Evolutionary conservation across 768 basidiomycete genomes (phyloP).

Genomic region (Suillus alpinus): DNA sequence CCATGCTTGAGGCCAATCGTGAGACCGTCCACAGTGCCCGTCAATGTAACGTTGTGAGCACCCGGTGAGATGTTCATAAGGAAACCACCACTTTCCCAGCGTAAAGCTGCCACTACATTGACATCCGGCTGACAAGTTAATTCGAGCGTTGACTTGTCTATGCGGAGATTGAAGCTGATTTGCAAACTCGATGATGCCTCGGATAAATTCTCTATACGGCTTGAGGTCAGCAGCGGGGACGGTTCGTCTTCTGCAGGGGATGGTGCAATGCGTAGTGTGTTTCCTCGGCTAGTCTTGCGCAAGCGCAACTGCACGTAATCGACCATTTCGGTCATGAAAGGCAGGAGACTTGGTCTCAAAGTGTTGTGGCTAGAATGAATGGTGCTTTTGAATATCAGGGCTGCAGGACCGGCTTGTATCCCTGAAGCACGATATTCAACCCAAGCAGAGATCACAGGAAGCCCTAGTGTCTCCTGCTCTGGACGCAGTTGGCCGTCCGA

Average conservation of each 20-base stretch:
- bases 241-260: conserved; percentile 11
- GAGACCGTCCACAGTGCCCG: conserved; percentile 78
- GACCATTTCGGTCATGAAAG: conserved; percentile 79
- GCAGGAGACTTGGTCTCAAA: conserved; percentile 76
- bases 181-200: conserved; percentile 50
- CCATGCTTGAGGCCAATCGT: conserved; percentile 82
- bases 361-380: conserved; percentile 88
- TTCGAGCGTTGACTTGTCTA: conserved; percentile 84
- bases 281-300: conserved; percentile 43
- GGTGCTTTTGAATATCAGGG: conserved; percentile 80
- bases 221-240: conserved; percentile 18
- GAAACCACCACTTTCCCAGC: conserved; percentile 96
- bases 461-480: conserved; percentile 60
- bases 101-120: conserved; percentile 83
- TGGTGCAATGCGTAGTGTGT: conserved; percentile 15
- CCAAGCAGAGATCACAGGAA: conserved; percentile 82
- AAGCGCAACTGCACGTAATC: conserved; percentile 68
- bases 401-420: conserved; percentile 47
- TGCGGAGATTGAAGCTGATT: conserved; percentile 84
- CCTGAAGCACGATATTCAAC: conserved; percentile 71
- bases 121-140: conserved; percentile 89
- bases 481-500: conserved; percentile 21
- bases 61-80: conserved; percentile 75
- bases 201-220: conserved; percentile 10
- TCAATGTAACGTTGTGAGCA: conserved; percentile 67